Conservation (phyloP, 441 rosid species). For the Oxalis stricta region DNA sequence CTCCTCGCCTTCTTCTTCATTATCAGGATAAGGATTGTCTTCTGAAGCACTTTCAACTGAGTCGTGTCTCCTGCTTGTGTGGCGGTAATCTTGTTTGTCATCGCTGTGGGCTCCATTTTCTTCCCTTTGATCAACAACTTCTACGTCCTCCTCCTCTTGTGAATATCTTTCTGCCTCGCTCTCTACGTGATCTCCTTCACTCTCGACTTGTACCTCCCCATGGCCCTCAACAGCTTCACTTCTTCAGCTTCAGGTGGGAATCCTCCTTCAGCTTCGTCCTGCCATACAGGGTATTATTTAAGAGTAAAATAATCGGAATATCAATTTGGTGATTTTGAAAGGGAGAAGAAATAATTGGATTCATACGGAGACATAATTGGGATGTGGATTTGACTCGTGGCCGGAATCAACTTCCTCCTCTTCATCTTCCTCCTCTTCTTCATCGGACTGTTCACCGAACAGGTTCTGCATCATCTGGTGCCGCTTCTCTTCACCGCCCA, state of each 20-base stretch:
- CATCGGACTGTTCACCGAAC: conserved; percentile 92
- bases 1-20: conserved; percentile 87
- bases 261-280: conserved; percentile 81
- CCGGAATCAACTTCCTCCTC: conserved; percentile 82
- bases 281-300: background rate
- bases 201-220: conserved; percentile 51
- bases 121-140: conserved; percentile 53
- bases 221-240: conserved; percentile 41
- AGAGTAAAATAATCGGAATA: too few species aligned
- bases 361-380: conserved; percentile 60
- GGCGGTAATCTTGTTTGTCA: conserved; percentile 56
- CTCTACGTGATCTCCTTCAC: conserved; percentile 79
- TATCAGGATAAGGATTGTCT: conserved; percentile 51
- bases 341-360: background rate
- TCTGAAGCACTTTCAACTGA: conserved; percentile 74
- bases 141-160: conserved; percentile 65
- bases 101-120: conserved; percentile 68
- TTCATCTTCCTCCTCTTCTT: conserved; percentile 77
- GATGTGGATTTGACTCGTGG: conserved; percentile 91
- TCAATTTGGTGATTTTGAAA: too few species aligned
- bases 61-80: conserved; percentile 42
- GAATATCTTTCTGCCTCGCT: conserved; percentile 96
- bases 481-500: conserved; percentile 87
- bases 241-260: conserved; percentile 38
- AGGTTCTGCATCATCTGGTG: conserved; percentile 91